phyloP scores from a whole-genome alignment of 192 early-diverging fungal genomes.

The Dissophora globulifera region DNA sequence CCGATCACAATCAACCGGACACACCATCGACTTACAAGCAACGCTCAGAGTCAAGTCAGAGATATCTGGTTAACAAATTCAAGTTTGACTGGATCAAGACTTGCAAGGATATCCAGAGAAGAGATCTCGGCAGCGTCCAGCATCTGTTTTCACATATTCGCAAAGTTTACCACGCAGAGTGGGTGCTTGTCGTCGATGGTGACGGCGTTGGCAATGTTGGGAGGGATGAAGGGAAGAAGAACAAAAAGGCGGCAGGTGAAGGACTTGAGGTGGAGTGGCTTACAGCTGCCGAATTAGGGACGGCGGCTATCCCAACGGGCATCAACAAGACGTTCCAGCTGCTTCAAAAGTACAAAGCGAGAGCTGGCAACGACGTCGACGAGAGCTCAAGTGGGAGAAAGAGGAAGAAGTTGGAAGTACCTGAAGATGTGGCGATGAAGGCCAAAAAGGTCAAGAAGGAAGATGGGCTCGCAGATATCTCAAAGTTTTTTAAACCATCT shows the following conservation, averaged over 20 bases:
- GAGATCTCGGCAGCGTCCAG: conserved; percentile 61
- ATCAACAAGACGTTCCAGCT: conserved; percentile 66
- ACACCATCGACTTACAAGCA: conserved; percentile 22
- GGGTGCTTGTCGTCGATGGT: conserved; percentile 37
- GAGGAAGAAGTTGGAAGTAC: neutral
- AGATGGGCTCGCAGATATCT: conserved; percentile 3
- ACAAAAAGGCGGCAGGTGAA: neutral
- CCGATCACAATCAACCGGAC: neutral
- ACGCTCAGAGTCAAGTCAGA: conserved; percentile 21
- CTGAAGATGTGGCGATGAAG: neutral
- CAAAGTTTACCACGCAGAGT: conserved; percentile 61
- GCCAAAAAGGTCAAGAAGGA: conserved; percentile 26
- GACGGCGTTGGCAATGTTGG: neutral
- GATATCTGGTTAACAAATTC: conserved; percentile 19
- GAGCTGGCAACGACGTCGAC: neutral
- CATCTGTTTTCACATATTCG: conserved; percentile 81
- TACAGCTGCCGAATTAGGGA: conserved; percentile 50
- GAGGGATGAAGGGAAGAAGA: neutral
- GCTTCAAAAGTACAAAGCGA: conserved; percentile 51
- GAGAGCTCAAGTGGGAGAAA: neutral
- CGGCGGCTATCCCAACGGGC: conserved; percentile 66
- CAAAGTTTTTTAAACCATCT: conserved; percentile 18
- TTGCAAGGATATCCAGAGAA: conserved; percentile 23
- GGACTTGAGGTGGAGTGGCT: conserved; percentile 54
- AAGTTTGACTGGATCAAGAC: conserved; percentile 5